Evolutionary conservation across 2,329 filamentous ascomycete species (phyloP), one percentile per base, ranked within the genome.

Genomic region (Xylariaceae sp.): DNA sequence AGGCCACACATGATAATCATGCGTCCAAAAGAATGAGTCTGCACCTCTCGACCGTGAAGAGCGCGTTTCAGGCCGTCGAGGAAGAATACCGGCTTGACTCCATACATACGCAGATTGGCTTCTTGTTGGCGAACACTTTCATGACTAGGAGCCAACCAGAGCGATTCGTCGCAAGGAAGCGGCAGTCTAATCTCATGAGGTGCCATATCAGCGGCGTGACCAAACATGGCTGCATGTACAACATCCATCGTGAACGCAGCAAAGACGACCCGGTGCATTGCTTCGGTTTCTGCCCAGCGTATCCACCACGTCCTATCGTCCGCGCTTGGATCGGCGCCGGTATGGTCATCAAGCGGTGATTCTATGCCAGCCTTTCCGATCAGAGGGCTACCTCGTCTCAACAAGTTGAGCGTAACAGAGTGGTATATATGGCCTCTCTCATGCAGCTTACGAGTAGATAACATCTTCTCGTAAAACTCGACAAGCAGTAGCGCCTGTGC

Each of bases 401-500:
- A 89, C 39, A 95, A 72, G 0, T 89, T 95, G 47, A 96, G 74
- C 0, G 89, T 92, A 1, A 89, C 89, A 5, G 88, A 86, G 63
- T 96, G 90, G 62, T 95, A 91, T 35, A 95, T 94, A 60, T 96
- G 89, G 0, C 90, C 88, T 57, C 90, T 78, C 66, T 96, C 91
- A 67, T 96, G 90, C 22, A 96, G 74, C 14, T 82, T 80, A 39
- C 89, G 79, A 1, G 89, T 90, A 2, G 88, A 89, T 66, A 89
- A 94, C 80, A 95, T 87, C 75, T 95, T 96, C 71, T 96, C 90
- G 61, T 92, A 95, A 5, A 91, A 81, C 65, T 96, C 91, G 2
- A 96, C 73, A 3, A 96, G 74, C 1, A 96, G 70, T 40, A 95
- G 71, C 0, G 90, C 85, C 64, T 96, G 90, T 55, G 94, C 92